These are phyloP conservation scores for Lactarius evosmus DNA, from an alignment of 768 basidiomycete genomes.

Conservation along the genomic window DNA sequence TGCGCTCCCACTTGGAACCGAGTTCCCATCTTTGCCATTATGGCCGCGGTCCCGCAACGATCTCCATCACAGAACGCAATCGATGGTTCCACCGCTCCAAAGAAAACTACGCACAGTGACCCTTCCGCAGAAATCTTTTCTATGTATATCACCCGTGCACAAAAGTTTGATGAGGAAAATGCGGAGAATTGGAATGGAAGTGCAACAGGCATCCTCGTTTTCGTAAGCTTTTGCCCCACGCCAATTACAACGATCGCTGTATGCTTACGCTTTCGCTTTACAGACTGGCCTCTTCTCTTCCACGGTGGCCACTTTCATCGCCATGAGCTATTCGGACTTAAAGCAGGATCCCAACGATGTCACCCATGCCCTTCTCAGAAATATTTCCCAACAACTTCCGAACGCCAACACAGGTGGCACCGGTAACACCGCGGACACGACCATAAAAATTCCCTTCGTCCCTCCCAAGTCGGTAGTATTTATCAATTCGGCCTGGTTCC, in stretches of 20 bases:
- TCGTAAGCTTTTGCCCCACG: neutral
- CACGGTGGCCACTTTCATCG: neutral
- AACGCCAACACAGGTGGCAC: too few relatives aligned
- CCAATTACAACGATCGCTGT: neutral
- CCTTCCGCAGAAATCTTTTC: neutral
- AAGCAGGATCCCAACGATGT: neutral
- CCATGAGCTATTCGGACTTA: neutral
- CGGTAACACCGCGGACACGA: neutral
- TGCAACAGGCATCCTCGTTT: slow-evolving; percentile 2
- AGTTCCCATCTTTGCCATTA: too few relatives aligned
- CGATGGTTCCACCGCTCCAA: too few relatives aligned
- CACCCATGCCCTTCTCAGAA: neutral
- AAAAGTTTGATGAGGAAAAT: slow-evolving; percentile 2
- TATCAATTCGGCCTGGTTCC: slow-evolving; percentile 14
- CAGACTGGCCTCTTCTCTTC: neutral
- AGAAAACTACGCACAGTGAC: neutral
- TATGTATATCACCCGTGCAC: neutral
- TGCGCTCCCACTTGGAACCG: too few relatives aligned
- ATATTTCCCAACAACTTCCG: neutral
- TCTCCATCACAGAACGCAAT: too few relatives aligned
- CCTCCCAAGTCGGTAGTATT: neutral
- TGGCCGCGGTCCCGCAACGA: too few relatives aligned
- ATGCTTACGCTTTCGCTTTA: neutral
- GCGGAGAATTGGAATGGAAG: neutral
- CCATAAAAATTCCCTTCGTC: neutral